A percentile compares a stretch with the other conserved stretches of the same genome.
These are phyloP conservation scores for Boletellus sp. DNA, from an alignment of 768 basidiomycete species.

Conservation along the genomic window DNA sequence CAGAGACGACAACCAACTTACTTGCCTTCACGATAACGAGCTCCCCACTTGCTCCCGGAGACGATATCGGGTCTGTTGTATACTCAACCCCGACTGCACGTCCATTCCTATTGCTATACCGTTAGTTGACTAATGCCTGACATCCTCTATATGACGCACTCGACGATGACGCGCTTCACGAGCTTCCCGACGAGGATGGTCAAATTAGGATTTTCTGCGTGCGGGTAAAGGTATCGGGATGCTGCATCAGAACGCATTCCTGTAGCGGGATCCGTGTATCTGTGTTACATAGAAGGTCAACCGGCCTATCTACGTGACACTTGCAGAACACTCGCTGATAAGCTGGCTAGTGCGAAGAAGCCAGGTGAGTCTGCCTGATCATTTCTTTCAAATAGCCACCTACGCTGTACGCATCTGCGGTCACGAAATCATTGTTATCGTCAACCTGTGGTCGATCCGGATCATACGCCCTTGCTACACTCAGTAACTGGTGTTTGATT, in stretches of 20 bases:
- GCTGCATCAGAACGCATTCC: conserved; percentile 30
- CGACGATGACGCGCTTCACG: conserved; percentile 35
- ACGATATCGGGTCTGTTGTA: conserved; percentile 22
- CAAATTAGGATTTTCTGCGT: conserved; percentile 29
- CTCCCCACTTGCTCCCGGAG: conserved; percentile 8
- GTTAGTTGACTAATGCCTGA: not conserved
- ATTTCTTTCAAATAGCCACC: conserved; percentile 2
- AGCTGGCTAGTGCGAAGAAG: conserved; percentile 6
- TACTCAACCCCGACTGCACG: conserved; percentile 40
- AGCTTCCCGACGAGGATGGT: conserved; percentile 29
- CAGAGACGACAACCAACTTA: conserved; percentile 37
- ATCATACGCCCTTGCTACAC: conserved; percentile 45
- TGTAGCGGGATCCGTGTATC: conserved; percentile 49
- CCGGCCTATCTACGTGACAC: not conserved
- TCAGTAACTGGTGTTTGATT: conserved; percentile 43
- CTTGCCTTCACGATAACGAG: conserved; percentile 25
- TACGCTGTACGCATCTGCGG: conserved; percentile 21
- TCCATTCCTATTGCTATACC: conserved; percentile 22
- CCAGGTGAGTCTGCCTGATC: accelerated
- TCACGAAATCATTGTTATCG: conserved; percentile 46
- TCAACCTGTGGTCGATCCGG: conserved; percentile 39
- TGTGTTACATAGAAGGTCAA: conserved; percentile 19
- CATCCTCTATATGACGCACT: conserved; percentile 22
- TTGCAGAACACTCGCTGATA: conserved; percentile 8
- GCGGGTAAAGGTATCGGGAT: conserved; percentile 38